Percentiles rank a stretch among this genome's conserved stretches.
Conservation (phyloP, 192 early-diverging fungal genomes). For the Gryganskiella cystojenkinii region DNA sequence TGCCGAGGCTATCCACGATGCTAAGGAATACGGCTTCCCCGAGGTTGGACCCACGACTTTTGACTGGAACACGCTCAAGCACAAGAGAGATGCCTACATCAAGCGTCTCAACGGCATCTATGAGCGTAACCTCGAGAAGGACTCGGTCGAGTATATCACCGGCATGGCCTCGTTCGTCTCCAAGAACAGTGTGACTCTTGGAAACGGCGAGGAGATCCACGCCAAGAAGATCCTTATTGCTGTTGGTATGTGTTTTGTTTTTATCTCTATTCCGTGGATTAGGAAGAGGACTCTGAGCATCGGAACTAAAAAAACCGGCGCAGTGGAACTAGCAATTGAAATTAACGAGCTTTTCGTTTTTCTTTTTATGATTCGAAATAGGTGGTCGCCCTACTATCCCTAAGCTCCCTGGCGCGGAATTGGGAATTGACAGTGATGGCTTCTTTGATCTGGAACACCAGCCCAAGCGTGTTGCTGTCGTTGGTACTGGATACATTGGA, state of each 20-base stretch:
- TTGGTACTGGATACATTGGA: conserved; percentile 96
- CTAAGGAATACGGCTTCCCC: conserved; percentile 91
- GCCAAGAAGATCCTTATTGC: conserved; percentile 94
- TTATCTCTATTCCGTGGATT: not conserved
- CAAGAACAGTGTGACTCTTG: conserved; percentile 72
- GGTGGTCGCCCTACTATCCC: conserved; percentile 83
- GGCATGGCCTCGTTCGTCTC: conserved; percentile 90
- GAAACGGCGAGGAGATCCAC: conserved; percentile 62
- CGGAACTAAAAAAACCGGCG: conserved; percentile 30
- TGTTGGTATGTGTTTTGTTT: conserved; percentile 65
- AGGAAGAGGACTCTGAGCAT: conserved; percentile 1
- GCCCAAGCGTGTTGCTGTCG: conserved; percentile 92
- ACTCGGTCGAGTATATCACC: conserved; percentile 83
- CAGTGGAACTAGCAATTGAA: not conserved
- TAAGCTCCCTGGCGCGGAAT: conserved; percentile 82
- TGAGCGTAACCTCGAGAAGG: conserved; percentile 88
- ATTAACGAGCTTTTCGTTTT: not conserved
- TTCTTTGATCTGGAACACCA: conserved; percentile 95
- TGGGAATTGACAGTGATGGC: conserved; percentile 91
- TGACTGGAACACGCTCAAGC: conserved; percentile 85
- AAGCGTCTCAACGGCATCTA: conserved; percentile 98
- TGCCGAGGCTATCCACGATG: conserved; percentile 89
- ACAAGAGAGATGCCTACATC: conserved; percentile 96
- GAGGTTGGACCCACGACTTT: conserved; percentile 65
- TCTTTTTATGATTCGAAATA: conserved; percentile 6